Conservation (phyloP, 805 yeast genomes). For the Zygoascus flipseniorum region DNA sequence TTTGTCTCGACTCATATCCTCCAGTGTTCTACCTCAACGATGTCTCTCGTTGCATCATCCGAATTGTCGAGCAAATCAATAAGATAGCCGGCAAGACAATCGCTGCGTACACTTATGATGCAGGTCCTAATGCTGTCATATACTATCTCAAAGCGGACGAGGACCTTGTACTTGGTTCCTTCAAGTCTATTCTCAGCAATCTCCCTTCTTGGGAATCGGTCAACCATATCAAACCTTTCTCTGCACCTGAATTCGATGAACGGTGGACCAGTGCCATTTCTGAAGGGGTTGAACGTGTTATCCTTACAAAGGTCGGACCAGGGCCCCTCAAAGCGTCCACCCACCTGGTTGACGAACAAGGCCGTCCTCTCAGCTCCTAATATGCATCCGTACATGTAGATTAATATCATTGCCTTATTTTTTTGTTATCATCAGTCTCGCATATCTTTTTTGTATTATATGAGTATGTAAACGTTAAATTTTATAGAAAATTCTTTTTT, state of each 20-base stretch:
- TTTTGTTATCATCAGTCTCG: background rate
- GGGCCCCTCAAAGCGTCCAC: slow-evolving; percentile 55
- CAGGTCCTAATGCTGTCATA: slow-evolving; percentile 97
- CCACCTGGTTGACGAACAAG: background rate
- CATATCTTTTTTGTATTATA: background rate
- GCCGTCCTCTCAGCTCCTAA: background rate
- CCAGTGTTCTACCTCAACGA: slow-evolving; percentile 94
- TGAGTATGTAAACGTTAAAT: slow-evolving; percentile 1
- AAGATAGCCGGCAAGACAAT: slow-evolving; percentile 50
- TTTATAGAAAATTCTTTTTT: background rate
- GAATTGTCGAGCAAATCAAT: slow-evolving; percentile 71
- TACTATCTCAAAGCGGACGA: slow-evolving; percentile 79
- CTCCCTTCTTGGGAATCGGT: slow-evolving; percentile 62
- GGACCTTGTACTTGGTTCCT: slow-evolving; percentile 57
- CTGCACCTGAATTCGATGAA: slow-evolving; percentile 18
- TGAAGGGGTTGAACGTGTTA: slow-evolving; percentile 73
- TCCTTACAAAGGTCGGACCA: slow-evolving; percentile 76
- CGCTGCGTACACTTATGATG: slow-evolving; percentile 97
- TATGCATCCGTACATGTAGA: background rate
- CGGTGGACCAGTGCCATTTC: slow-evolving; percentile 44
- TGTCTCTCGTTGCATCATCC: slow-evolving; percentile 75
- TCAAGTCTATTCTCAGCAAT: slow-evolving; percentile 49
- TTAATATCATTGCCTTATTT: background rate
- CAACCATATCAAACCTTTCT: slow-evolving; percentile 18
- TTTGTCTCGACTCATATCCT: slow-evolving; percentile 91